phyloP scores from a whole-genome alignment of 352 stramenopile genomes.

The Globisporangium cylindrosporum region DNA sequence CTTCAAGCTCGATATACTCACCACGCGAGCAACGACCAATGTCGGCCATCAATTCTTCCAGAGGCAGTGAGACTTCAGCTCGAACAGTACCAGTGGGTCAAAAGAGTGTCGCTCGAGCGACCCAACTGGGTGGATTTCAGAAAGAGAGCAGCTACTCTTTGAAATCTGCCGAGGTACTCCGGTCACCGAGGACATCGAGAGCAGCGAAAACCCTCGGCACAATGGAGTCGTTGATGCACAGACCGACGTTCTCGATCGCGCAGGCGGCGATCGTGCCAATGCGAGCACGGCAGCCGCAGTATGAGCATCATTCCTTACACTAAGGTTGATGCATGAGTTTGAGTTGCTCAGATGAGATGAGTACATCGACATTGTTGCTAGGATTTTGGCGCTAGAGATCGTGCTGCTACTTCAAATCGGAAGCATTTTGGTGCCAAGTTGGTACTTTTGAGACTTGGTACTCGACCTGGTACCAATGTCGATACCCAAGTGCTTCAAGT shows the following conservation, averaged over 20 bases:
- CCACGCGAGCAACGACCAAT: neutral
- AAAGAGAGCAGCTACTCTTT: neutral
- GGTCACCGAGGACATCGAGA: neutral
- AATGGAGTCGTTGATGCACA: slow-evolving; percentile 19
- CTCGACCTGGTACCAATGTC: neutral
- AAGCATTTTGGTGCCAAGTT: neutral
- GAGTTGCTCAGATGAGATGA: neutral
- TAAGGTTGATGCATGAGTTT: neutral
- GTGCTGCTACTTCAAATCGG: neutral
- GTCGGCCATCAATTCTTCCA: neutral
- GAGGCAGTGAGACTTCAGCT: neutral
- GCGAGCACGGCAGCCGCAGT: neutral
- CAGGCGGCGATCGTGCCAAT: slow-evolving; percentile 3
- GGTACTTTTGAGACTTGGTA: neutral
- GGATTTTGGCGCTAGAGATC: no score
- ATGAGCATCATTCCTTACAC: neutral
- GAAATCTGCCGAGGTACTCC: neutral
- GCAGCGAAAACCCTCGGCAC: neutral
- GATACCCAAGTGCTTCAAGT: neutral
- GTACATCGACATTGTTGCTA: no score
- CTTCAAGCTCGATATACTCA: neutral
- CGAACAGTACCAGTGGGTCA: neutral
- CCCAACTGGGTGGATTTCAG: neutral
- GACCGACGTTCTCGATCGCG: slow-evolving; percentile 16
- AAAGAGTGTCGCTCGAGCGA: neutral